Base-by-base conservation (phyloP, 1,284 basidiomycete species). In the Moniliophthora roreri region DNA sequence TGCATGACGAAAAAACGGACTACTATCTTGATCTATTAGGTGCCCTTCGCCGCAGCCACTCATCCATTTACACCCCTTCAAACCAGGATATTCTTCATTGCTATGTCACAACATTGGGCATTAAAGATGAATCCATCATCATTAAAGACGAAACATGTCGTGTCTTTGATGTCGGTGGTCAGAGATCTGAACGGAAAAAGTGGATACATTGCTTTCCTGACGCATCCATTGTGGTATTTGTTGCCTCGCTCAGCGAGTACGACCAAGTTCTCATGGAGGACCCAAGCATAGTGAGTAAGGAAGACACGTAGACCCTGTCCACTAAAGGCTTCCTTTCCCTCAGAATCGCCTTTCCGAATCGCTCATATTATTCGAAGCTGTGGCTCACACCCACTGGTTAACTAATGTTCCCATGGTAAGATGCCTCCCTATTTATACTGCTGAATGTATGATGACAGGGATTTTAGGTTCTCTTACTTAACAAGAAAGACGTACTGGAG, bases 161-260 rank as follows among this genome's bases (percentile, higher is more conserved):
- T 68, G 81, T 87, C 77, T 83, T 86, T 63, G 85, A 87, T 67
- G 84, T 87, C 11, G 85, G 86, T 39, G 87, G 87, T 2, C 87
- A 89, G 63, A 74, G 85, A 36, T 85, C 82, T 35, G 87, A 89
- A 66, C 75, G 86, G 24, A 89, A 87, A 64, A 89, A 89, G 70
- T 86, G 84, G 83, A 82, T 83, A 46, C 79, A 82, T 64, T 82
- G 78, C 60, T 89, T 89, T 63, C 85, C 88, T 66, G 85, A 85
- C 56, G 85, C 88, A 38, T 89, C 85, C 1, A 83, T 81, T 32
- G 87, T 89, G 68, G 82, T 90, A 63, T 89, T 89, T 71, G 83
- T 87, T 62, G 86, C 87, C 2, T 85, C 87, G 28, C 72, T 90
- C 53, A 83, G 79, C 58, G 87, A 89, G 66, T 89, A 90, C 67